Evolutionary conservation across 495 filamentous ascomycete species (phyloP), one percentile per base, ranked within the genome.

Genomic region (Talaromyces trachyspermus): DNA sequence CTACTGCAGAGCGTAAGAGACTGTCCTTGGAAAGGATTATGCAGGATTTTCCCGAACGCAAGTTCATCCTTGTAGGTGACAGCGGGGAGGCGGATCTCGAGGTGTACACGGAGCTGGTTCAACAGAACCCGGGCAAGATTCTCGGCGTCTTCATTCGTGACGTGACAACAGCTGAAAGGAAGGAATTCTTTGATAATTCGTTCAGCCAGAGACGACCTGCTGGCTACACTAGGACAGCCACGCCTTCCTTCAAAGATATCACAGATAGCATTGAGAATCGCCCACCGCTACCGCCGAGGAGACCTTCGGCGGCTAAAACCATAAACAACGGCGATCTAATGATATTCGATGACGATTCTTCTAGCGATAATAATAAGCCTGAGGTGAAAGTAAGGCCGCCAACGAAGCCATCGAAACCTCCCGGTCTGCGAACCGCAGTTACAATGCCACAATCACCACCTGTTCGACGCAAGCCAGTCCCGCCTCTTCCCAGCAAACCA

Each of bases 61-160:
- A 80, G 51, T 99, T 96, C 61, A 77, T 99, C 7, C 75, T 99
- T 0, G 83, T 95, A 25, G 92, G 92, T 3, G 92, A 98, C 55
- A 95, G 89, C 54, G 92, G 92, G 17, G 92, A 98, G 63, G 91
- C 90, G 4, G 92, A 98, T 64, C 74, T 98, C 2, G 92, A 98
- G 62, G 89, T 99, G 0, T 99, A 99, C 56, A 96, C 89, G 0
- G 91, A 99, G 49, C 75, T 95, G n/a, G 88, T 82, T 0, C 54
- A 89, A 17, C 80, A 84, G 9, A 84, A 95, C 59, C 92, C 88
- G 0, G 85, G 85, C 0, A 75, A 86, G 26, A 81, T 99, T 25
- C 57, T 95, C 8, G 84, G 77, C 0, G 77, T 99, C 24, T 99
- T 95, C 60, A 96, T 99, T 49, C 78, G 92, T 18, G 94, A 99